Percentiles rank a stretch among this genome's conserved stretches.
Conservation (phyloP, 1,284 basidiomycete genomes). For the Leccinum angustisporum region DNA sequence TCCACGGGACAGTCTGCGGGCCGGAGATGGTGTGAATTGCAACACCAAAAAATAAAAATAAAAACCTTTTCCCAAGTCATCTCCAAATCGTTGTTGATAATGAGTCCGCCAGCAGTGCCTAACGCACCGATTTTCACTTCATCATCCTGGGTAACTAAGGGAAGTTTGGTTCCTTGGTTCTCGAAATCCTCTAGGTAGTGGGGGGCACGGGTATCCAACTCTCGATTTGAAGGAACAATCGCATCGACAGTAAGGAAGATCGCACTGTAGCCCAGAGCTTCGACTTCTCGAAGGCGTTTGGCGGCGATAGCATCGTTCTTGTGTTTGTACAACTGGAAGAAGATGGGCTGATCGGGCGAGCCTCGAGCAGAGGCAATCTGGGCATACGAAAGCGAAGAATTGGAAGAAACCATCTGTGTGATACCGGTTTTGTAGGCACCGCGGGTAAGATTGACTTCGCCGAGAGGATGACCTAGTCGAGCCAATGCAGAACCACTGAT, state of each 20-base stretch:
- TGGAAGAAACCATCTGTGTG: conserved; percentile 88
- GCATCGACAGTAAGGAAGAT: conserved; percentile 94
- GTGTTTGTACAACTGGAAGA: conserved; percentile 90
- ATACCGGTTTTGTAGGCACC: conserved; percentile 72
- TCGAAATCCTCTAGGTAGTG: conserved; percentile 65
- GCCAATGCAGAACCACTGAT: conserved; percentile 87
- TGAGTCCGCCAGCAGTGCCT: conserved; percentile 65
- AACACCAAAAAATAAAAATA: neutral
- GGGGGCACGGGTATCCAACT: conserved; percentile 70
- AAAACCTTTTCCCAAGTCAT: conserved; percentile 71
- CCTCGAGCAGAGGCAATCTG: conserved; percentile 66
- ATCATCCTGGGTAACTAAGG: conserved; percentile 28
- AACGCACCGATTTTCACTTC: conserved; percentile 41
- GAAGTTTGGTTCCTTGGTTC: conserved; percentile 33
- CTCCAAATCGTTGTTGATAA: conserved; percentile 62
- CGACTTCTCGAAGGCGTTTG: conserved; percentile 71
- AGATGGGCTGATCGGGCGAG: conserved; percentile 64
- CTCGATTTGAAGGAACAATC: conserved; percentile 81
- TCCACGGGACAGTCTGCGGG: conserved; percentile 72
- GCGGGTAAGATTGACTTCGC: conserved; percentile 82
- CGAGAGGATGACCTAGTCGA: conserved; percentile 85
- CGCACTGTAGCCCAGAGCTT: conserved; percentile 74
- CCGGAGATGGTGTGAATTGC: conserved; percentile 5
- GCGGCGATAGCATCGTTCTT: conserved; percentile 67
- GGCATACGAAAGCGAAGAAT: conserved; percentile 76